A percentile compares a stretch with the other conserved stretches of the same genome.
phyloP scores from a whole-genome alignment of 352 stramenopile genomes.

The Peronosclerospora sorghi region DNA sequence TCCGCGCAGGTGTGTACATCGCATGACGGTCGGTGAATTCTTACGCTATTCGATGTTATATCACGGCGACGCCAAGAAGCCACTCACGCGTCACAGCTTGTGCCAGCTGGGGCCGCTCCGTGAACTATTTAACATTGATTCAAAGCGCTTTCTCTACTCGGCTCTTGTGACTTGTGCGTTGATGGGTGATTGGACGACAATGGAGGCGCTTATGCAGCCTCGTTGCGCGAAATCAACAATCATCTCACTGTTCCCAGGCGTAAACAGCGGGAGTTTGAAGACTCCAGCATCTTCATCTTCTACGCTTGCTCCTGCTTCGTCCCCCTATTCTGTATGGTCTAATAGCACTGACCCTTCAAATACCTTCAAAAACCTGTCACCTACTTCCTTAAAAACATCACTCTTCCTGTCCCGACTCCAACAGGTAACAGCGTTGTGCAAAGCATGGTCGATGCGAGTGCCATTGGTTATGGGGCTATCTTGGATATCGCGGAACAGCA shows the following conservation, averaged over 20 bases:
- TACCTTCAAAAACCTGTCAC: too few species aligned
- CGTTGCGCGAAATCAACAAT: slow-evolving; percentile 25
- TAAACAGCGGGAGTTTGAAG: slow-evolving; percentile 8
- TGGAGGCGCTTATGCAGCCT: slow-evolving; percentile 37
- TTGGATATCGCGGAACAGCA: slow-evolving; percentile 41
- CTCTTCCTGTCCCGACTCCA: slow-evolving; percentile 6
- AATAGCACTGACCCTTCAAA: slow-evolving; percentile 14
- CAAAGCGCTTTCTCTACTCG: slow-evolving; percentile 43
- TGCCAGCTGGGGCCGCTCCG: slow-evolving; percentile 23
- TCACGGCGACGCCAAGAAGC: slow-evolving; percentile 25
- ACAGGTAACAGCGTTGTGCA: slow-evolving; percentile 9
- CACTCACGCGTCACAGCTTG: slow-evolving; percentile 11
- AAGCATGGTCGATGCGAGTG: slow-evolving; percentile 25
- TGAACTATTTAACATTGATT: slow-evolving; percentile 38
- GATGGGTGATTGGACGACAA: slow-evolving; percentile 37
- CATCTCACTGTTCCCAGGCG: slow-evolving; percentile 21
- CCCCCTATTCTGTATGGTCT: slow-evolving; percentile 22
- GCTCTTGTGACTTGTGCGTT: slow-evolving; percentile 36
- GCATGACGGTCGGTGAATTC: slow-evolving; percentile 48
- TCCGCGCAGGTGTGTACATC: slow-evolving; percentile 35
- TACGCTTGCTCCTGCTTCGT: slow-evolving; percentile 13
- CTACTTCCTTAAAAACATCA: slow-evolving; percentile 3
- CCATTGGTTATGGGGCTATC: slow-evolving; percentile 60
- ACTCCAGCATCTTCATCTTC: slow-evolving; percentile 15
- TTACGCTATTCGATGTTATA: slow-evolving; percentile 57